Evolutionary conservation across 2,329 filamentous ascomycete species (phyloP).

Genomic region (Ceratocystis ficicola): DNA sequence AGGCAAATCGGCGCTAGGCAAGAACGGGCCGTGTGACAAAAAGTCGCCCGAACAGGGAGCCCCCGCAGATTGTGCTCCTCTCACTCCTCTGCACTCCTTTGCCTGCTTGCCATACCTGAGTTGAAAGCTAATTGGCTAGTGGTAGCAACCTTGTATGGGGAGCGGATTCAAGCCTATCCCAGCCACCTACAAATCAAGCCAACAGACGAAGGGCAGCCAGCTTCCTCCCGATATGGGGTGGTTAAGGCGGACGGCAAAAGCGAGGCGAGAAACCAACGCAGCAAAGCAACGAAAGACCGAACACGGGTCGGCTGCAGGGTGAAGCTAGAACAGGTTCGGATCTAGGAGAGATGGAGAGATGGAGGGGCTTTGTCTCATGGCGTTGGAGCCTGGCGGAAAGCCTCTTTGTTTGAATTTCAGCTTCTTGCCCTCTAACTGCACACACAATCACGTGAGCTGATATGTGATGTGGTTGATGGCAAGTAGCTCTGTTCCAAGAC

Average conservation of each 20-base stretch:
- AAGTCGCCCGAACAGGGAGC: neutral
- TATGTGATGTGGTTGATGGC: too few relatives aligned
- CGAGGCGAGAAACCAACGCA: neutral
- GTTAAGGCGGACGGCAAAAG: neutral
- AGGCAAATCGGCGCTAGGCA: slow-evolving; percentile 6
- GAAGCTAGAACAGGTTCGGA: too few relatives aligned
- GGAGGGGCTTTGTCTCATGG: too few relatives aligned
- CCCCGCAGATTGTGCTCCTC: neutral
- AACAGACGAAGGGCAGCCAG: neutral
- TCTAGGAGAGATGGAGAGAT: too few relatives aligned
- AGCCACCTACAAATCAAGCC: neutral
- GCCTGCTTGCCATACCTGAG: neutral
- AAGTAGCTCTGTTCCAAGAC: too few relatives aligned
- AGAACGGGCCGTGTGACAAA: neutral
- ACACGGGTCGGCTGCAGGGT: neutral
- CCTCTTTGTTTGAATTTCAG: too few relatives aligned
- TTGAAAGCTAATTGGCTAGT: neutral
- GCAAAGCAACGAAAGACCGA: neutral
- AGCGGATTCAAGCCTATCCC: slow-evolving; percentile 7
- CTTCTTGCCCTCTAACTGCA: too few relatives aligned
- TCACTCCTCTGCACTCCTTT: slow-evolving; percentile 2
- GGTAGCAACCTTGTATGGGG: neutral
- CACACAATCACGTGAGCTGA: too few relatives aligned
- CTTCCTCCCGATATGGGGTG: neutral
- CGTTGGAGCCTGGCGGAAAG: too few relatives aligned